These are phyloP conservation scores for Hansfordia pulvinata DNA, from an alignment of 2,329 filamentous ascomycete genomes.

Conservation along the genomic window DNA sequence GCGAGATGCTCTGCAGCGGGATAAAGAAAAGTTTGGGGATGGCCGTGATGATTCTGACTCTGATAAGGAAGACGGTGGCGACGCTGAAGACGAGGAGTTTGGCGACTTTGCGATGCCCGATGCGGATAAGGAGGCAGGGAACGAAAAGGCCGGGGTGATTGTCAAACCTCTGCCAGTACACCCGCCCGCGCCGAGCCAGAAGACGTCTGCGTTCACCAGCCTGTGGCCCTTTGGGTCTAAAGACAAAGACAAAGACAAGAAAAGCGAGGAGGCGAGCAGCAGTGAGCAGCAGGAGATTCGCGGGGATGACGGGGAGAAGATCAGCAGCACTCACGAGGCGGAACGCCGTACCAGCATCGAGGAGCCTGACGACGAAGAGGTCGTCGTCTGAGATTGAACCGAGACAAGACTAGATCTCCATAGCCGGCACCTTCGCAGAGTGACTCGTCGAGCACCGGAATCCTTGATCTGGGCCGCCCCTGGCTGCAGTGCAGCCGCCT, in stretches of 20 bases:
- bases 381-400: slow-evolving; percentile 21
- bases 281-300: slow-evolving; percentile 15
- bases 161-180: slow-evolving; percentile 42
- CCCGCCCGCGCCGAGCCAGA: slow-evolving; percentile 24
- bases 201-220: slow-evolving; percentile 29
- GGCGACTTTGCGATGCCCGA: slow-evolving; percentile 57
- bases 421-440: too few species aligned
- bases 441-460: too few species aligned
- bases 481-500: too few species aligned
- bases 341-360: slow-evolving; percentile 43
- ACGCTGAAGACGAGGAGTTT: slow-evolving; percentile 41
- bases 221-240: slow-evolving; percentile 40
- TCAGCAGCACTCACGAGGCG: slow-evolving; percentile 35
- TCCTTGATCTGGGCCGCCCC: too few species aligned
- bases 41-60: slow-evolving; percentile 28
- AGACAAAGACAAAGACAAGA: slow-evolving; percentile 17
- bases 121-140: slow-evolving; percentile 20
- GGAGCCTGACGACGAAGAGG: slow-evolving; percentile 35
- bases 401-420: too few species aligned
- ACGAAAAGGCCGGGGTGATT: slow-evolving; percentile 21
- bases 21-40: slow-evolving; percentile 23
- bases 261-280: slow-evolving; percentile 20
- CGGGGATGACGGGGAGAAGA: slow-evolving; percentile 26
- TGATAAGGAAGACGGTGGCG: slow-evolving; percentile 20
- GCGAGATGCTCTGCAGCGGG: slow-evolving; percentile 23